Evolutionary conservation across 208 protist species (phyloP).

Genomic region (Vickermania spadyakhi): DNA sequence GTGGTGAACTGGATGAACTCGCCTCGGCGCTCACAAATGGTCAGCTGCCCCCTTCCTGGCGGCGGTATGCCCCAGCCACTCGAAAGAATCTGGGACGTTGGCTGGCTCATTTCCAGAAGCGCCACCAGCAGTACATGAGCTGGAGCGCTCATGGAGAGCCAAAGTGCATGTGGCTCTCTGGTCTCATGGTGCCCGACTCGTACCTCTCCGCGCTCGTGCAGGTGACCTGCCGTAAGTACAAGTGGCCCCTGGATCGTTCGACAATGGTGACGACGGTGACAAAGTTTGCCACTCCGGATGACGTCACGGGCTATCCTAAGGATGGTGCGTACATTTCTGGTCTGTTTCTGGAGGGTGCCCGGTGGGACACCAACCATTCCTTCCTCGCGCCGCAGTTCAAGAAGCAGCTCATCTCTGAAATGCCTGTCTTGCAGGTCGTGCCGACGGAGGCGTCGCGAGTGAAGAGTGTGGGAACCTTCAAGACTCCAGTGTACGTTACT

Average conservation of each 20-base stretch:
- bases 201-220: constrained; percentile 98
- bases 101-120: constrained; percentile 93
- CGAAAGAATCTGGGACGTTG: constrained; percentile 94
- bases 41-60: constrained; percentile 92
- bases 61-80: constrained; percentile 90
- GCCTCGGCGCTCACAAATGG: constrained; percentile 91
- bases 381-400: constrained; percentile 85
- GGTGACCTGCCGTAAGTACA: constrained; percentile 95
- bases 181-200: constrained; percentile 98
- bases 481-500: constrained; percentile 98
- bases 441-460: constrained; percentile 94
- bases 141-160: constrained; percentile 95
- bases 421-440: constrained; percentile 97
- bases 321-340: constrained; percentile 96
- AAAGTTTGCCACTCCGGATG: constrained; percentile 35
- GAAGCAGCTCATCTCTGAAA: constrained; percentile 94
- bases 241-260: constrained; percentile 97
- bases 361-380: constrained; percentile 89
- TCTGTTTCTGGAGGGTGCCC: constrained; percentile 96
- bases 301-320: constrained; percentile 72
- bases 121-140: constrained; percentile 91
- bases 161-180: constrained; percentile 97
- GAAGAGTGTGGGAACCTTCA: constrained; percentile 93
- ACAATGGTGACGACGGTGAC: constrained; percentile 95
- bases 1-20: constrained; percentile 93